Conservation (phyloP, 352 stramenopile genomes). For the Pythium dissimile region DNA sequence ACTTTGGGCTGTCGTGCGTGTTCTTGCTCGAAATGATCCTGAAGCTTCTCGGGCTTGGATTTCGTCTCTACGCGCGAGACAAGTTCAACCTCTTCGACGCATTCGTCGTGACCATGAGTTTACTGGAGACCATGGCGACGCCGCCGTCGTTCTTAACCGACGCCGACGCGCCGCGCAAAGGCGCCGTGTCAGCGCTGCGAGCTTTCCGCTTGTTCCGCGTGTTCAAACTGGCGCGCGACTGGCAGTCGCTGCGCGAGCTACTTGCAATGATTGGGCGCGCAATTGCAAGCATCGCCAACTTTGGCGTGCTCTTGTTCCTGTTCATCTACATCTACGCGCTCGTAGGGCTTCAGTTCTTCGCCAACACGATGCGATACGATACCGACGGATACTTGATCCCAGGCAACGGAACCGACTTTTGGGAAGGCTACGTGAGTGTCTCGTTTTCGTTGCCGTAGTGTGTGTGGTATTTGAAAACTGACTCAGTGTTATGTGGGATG, state of each 20-base stretch:
- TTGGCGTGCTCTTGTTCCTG: constrained; percentile 91
- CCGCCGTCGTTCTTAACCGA: constrained; percentile 69
- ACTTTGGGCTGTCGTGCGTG: constrained; percentile 73
- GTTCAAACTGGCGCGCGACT: constrained; percentile 94
- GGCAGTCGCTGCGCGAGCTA: constrained; percentile 90
- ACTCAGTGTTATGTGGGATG: not conserved
- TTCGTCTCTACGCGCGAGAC: constrained; percentile 67
- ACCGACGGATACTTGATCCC: constrained; percentile 54
- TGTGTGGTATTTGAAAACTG: not conserved
- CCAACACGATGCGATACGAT: constrained; percentile 93
- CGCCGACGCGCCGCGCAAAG: constrained; percentile 46
- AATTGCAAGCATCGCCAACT: constrained; percentile 93
- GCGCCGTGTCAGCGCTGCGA: constrained; percentile 77
- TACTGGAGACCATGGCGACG: constrained; percentile 64
- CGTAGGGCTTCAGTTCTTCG: constrained; percentile 92
- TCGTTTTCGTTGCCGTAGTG: too few relatives aligned
- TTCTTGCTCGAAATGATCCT: constrained; percentile 77
- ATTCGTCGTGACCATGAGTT: constrained; percentile 77
- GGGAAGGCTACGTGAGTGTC: constrained; percentile 40
- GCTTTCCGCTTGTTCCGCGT: constrained; percentile 91
- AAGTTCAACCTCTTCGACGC: constrained; percentile 85
- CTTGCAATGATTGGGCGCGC: constrained; percentile 88
- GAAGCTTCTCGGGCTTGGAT: constrained; percentile 83
- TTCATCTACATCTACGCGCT: constrained; percentile 96
- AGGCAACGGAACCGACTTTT: constrained; percentile 50